Conservation (phyloP, 2,329 filamentous ascomycete species). For the Lecanicillium sp. region DNA sequence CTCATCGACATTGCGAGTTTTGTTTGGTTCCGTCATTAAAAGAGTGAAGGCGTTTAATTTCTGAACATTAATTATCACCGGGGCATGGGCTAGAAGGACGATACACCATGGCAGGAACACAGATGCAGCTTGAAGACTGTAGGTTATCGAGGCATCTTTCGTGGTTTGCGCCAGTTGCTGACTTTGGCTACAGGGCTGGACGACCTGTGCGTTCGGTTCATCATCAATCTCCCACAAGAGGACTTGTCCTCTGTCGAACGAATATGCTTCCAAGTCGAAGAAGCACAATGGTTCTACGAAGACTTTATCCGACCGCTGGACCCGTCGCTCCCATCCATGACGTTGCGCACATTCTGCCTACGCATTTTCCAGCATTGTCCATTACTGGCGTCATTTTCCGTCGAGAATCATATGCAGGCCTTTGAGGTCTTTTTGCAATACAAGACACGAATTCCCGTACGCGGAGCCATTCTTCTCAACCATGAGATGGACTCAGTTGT, state of each 20-base stretch:
- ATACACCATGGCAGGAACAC: slow-evolving; percentile 63
- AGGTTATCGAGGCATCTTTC: slow-evolving; percentile 20
- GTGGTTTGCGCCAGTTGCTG: slow-evolving; percentile 3
- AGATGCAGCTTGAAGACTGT: slow-evolving; percentile 90
- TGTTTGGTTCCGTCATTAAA: too few relatives aligned
- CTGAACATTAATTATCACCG: not conserved
- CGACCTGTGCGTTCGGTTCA: slow-evolving; percentile 95
- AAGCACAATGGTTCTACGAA: slow-evolving; percentile 99
- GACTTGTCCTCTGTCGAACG: slow-evolving; percentile 84
- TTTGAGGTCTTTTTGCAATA: slow-evolving; percentile 91
- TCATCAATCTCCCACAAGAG: slow-evolving; percentile 89
- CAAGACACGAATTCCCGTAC: slow-evolving; percentile 88
- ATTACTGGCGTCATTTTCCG: slow-evolving; percentile 71
- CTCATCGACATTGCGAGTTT: too few relatives aligned
- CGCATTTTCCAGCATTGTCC: slow-evolving; percentile 93
- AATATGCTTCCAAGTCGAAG: slow-evolving; percentile 97
- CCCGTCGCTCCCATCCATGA: slow-evolving; percentile 75
- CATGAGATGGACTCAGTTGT: slow-evolving; percentile 89
- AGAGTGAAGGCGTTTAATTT: too few relatives aligned
- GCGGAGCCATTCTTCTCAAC: slow-evolving; percentile 89
- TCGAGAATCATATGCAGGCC: slow-evolving; percentile 68
- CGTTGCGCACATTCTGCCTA: slow-evolving; percentile 76
- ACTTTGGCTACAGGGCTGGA: slow-evolving; percentile 62
- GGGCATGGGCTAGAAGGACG: slow-evolving; percentile 23
- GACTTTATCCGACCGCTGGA: slow-evolving; percentile 94